Evolutionary conservation across 352 stramenopile genomes (phyloP).

Genomic region (Phytopythium vexans): DNA sequence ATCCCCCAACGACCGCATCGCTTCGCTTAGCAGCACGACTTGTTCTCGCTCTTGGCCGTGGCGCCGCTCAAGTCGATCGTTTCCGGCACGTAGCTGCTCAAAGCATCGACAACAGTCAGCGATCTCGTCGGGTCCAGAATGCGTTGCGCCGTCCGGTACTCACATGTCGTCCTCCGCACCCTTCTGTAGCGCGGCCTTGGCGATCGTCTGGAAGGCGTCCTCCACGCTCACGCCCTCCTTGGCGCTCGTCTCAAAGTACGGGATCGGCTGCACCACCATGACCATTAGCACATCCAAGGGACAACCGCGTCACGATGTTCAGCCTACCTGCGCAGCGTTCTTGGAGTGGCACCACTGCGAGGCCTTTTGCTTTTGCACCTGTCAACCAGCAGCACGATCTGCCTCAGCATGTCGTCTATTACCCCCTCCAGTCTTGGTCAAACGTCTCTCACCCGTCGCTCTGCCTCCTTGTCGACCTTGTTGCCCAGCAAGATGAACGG

Average conservation of each 20-base stretch:
- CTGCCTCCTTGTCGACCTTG: slow-evolving; percentile 95
- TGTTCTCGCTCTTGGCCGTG: slow-evolving; percentile 63
- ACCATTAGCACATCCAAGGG: not conserved
- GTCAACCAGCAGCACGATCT: slow-evolving; percentile 2
- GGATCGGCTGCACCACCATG: slow-evolving; percentile 58
- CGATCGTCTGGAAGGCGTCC: slow-evolving; percentile 94
- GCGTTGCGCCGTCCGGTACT: slow-evolving; percentile 4
- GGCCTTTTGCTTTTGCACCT: slow-evolving; percentile 85
- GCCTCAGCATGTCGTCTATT: not conserved
- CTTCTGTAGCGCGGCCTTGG: slow-evolving; percentile 86
- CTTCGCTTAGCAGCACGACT: slow-evolving; percentile 59
- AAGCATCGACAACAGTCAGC: slow-evolving; percentile 7
- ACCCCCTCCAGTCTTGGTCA: not conserved
- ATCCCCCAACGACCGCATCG: not conserved
- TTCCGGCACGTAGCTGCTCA: slow-evolving; percentile 70
- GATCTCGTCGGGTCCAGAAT: not conserved
- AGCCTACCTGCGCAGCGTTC: slow-evolving; percentile 59
- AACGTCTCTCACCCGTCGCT: slow-evolving; percentile 50
- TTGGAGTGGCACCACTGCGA: slow-evolving; percentile 93
- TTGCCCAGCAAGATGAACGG: slow-evolving; percentile 99
- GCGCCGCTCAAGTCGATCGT: slow-evolving; percentile 83
- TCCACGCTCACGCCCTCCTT: slow-evolving; percentile 98
- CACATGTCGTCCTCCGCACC: slow-evolving; percentile 87
- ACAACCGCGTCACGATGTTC: too few species aligned
- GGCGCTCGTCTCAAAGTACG: slow-evolving; percentile 98